Evolutionary conservation across 805 yeast species (phyloP), one percentile per base, ranked within the genome.

Genomic region (Candida namnaoensis): DNA sequence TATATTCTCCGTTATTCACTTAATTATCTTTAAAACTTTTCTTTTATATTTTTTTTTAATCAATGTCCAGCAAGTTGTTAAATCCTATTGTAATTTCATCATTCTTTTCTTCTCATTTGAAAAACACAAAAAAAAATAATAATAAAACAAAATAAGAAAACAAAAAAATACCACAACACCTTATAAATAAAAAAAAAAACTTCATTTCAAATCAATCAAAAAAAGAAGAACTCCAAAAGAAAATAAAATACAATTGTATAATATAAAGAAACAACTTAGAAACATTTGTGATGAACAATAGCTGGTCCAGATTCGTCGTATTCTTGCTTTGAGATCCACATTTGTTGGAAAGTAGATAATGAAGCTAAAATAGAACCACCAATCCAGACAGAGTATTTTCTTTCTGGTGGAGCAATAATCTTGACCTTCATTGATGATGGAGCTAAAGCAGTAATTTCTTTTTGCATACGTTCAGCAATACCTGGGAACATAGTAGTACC

Each of bases 401-500:
- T 84, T 76, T 93, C 99, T 57, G 98, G 98, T 57, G 98, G 96
- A 68, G 99, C 99, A 68, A 85, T 85, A 68, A 93, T 90, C 85
- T 93, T 93, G 66, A 93, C 96, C 88, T 93, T 93, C 97, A 93
- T 93, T 49, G 97, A 88, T 58, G 97, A 87, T 72, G 98, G 98
- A 66, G 99, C 99, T 77, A 93, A 82, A 60, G 97, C 96, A 60
- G 97, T 88, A 65, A 93, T 88, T 78, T 93, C 99, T 87, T 91
- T 91, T 80, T 91, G 98, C 96, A 93, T 88, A 80, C 99, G 91
- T 81, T 93, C 98, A 71, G 97, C 97, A 71, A 93, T 90, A 78
- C 99, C 99, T 74, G 97, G 97, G 96, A 88, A 93, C 98, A 93
- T 88, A 59, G 99, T 93, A 62, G 98, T 90, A 85, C 99, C 99